Base-by-base conservation (phyloP, 140 eudicot genomes). In the Bidens hawaiensis region DNA sequence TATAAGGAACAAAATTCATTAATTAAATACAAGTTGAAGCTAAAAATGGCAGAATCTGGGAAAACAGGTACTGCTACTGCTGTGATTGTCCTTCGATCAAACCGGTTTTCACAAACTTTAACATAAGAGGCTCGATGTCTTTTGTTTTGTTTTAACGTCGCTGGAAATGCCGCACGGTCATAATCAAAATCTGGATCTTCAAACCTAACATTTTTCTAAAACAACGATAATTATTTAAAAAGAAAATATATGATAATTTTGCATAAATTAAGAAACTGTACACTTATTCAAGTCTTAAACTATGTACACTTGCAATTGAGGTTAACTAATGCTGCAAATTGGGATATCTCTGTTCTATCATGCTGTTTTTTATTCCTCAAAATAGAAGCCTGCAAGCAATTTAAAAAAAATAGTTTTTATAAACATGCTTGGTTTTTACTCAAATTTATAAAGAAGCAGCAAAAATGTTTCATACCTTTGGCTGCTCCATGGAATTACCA, bases 401-500 rank as follows among this genome's bases (percentile, higher is more conserved):
- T 52, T 31, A 30, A 30, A 30, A 30, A 30, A 51, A 23, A 1
- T 22, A 34, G 31, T 24, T 23, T 53, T 33, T 23, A 30, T 16
- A 55, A 30, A 31, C 25, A 30, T 16, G 62, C 30, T 16, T 28
- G 27, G 6, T 0, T 25, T 67, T 17, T 31, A 41, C 9, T 18
- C 33, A 18, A 52, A 6, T 22, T 6, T 0, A 11, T 26, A 25
- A 3, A 45, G 10, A 2, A 62, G 22, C 6, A 12, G 61, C 10
- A 31, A 52, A 60, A 34, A 41, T 6, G 47, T 57, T 53, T 33
- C 45, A 56, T 79, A 94, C 99, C 97, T 94, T 88, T 9, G 99
- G 99, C 47, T 78, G 88, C 41, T 68, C 74, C 99, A 94, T 83
- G 13, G 86, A 81, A 78, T 85, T 86, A 17, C 89, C 83, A 54